phyloP scores from a whole-genome alignment of 306 rosid species.

The Ormosia semicastrata region DNA sequence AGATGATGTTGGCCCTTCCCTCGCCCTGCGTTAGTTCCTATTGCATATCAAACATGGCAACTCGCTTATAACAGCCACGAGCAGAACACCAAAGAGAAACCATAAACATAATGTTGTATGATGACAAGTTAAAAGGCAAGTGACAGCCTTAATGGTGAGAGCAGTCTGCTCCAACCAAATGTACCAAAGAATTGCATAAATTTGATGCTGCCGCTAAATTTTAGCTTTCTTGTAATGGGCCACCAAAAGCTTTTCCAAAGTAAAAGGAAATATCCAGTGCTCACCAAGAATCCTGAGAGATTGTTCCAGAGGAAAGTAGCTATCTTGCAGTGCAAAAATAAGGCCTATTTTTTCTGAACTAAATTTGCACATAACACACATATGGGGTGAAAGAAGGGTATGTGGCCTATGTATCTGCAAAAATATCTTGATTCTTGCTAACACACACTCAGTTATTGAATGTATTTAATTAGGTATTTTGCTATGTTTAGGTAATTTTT shows the following conservation, averaged over 20 bases:
- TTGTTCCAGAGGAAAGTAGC: neutral
- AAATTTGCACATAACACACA: neutral
- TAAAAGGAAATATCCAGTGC: neutral
- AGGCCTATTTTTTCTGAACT: neutral
- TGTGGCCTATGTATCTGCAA: neutral
- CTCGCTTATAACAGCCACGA: neutral
- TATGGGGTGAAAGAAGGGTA: neutral
- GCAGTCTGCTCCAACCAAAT: neutral
- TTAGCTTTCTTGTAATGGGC: neutral
- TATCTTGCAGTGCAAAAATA: too few species aligned
- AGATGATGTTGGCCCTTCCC: neutral
- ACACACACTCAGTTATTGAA: neutral
- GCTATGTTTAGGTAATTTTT: neutral
- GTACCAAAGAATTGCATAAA: neutral
- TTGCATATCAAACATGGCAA: neutral
- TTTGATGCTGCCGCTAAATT: constrained; percentile 1
- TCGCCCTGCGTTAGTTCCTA: neutral
- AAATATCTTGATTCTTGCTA: neutral
- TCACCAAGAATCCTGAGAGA: neutral
- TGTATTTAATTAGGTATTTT: neutral
- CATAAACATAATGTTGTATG: neutral
- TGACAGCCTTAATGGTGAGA: neutral
- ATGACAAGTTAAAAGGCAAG: neutral
- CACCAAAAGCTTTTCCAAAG: neutral
- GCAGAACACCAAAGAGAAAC: neutral